Evolutionary conservation across 1,284 basidiomycete species (phyloP), one percentile per base, ranked within the genome.

Genomic region (Rhodofomes roseus): DNA sequence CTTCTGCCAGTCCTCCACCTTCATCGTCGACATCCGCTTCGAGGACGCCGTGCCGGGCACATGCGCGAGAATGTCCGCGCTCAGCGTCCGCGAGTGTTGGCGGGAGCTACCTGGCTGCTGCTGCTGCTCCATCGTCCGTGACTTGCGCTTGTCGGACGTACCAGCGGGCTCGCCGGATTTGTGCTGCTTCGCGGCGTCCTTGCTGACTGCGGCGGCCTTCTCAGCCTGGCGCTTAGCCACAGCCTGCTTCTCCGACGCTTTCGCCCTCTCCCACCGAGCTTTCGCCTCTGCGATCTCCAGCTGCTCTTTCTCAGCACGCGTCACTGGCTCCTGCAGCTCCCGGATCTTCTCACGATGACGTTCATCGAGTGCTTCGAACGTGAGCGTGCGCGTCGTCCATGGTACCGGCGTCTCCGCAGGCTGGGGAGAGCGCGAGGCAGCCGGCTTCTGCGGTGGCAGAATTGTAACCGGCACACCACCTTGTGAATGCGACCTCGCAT

Each of bases 1-100:
- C 62, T 81, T 81, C 71, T 90, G 86, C 90, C 90, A 92, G 67
- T 91, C 90, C 70, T 91, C 88, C 37, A 92, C 90, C 71, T 91
- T 90, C 77, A 90, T 73, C 69, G 80, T 83, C 48, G 89, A 91
- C 71, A 86, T 70, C 52, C 87, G 82, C 68, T 82, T 85, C 54
- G 86, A 84, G 29, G 85, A 78, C 44, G 70, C 62, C 7, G 64
- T 58, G n/a, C 69, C 73, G 6, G 74, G 71, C 36, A 79, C 71
- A 23, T 71, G 71, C 54, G 78, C 82, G 20, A 91, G 76, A 68
- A 79, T 80, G 67, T 86, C 83, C 12, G 81, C 84, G 67, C 85
- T 89, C 70, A 84, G 68, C 46, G 79, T 80, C 20, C 78, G 77
- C 23, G 80, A 76, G 68, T 85, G 81, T 34, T 62, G 48, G 18